These are phyloP conservation scores for Monilinia fructicola DNA, from an alignment of 2,329 filamentous ascomycete species.

Conservation along the genomic window DNA sequence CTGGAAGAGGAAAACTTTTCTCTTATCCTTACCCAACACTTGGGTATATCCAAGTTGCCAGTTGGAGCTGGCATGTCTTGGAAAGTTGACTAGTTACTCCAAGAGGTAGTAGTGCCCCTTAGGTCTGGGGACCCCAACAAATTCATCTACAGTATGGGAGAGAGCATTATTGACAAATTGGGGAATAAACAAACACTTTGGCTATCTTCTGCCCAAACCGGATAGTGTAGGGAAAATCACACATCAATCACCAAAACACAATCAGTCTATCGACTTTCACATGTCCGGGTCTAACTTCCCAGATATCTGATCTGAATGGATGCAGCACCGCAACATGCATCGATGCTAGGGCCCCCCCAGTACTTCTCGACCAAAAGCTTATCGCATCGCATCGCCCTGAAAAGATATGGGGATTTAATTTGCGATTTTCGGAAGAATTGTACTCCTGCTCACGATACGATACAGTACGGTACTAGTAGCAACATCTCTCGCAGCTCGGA, in stretches of 20 bases:
- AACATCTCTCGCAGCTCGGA: constrained; percentile 10
- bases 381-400: constrained; percentile 14
- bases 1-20: constrained; percentile 10
- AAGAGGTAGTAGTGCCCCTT: constrained; percentile 9
- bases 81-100: background rate
- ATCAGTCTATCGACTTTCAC: background rate
- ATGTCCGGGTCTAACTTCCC: background rate
- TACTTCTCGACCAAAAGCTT: constrained; percentile 13
- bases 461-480: no score
- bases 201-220: constrained; percentile 2
- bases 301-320: constrained; percentile 10
- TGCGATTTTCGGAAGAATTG: constrained; percentile 1
- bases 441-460: constrained; percentile 1
- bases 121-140: constrained; percentile 16
- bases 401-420: constrained; percentile 10
- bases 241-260: background rate
- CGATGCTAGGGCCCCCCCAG: constrained; percentile 3
- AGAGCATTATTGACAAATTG: background rate
- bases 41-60: background rate
- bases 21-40: constrained; percentile 9
- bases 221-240: background rate
- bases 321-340: constrained; percentile 8
- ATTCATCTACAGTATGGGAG: background rate
- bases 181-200: background rate
- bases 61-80: background rate